phyloP scores from a whole-genome alignment of 2,329 filamentous ascomycete species.

The Colletotrichum sansevieriae region DNA sequence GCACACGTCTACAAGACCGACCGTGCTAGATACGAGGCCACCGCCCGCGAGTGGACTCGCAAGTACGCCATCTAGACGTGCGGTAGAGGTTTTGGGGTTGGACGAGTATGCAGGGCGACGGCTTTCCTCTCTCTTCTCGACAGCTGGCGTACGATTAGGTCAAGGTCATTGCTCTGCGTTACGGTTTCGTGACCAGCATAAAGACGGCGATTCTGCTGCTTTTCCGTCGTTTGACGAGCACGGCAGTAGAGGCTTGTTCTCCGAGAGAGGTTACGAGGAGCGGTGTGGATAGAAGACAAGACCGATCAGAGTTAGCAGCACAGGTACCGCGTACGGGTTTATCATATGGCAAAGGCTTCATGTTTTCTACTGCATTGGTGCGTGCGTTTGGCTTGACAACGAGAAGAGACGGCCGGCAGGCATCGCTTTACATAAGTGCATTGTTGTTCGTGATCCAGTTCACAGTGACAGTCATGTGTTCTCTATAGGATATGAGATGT shows the following conservation, averaged over 20 bases:
- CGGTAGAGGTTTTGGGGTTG: conserved; percentile 37
- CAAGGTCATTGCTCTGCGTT: conserved; percentile 42
- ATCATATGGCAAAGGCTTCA: conserved; percentile 54
- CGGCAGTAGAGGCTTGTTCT: conserved; percentile 25
- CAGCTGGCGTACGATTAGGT: conserved; percentile 41
- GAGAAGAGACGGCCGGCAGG: conserved; percentile 35
- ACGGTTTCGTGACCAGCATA: conserved; percentile 35
- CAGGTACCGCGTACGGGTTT: conserved; percentile 52
- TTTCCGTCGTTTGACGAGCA: not conserved
- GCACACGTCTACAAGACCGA: conserved; percentile 99
- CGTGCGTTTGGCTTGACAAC: conserved; percentile 29
- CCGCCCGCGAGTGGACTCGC: conserved; percentile 96
- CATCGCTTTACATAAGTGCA: conserved; percentile 1
- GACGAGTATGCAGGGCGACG: conserved; percentile 38
- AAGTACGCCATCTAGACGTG: conserved; percentile 90
- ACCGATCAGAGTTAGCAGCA: conserved; percentile 52
- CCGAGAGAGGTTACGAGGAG: conserved; percentile 37
- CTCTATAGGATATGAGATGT: not conserved
- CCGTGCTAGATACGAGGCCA: conserved; percentile 93
- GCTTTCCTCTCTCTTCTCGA: conserved; percentile 40
- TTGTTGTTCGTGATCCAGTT: not conserved
- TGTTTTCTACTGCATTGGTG: conserved; percentile 50
- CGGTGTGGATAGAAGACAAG: conserved; percentile 46
- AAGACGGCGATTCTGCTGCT: conserved; percentile 17
- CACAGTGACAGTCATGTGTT: not conserved